These are phyloP conservation scores for Elsinoe ampelina DNA, from an alignment of 2,329 filamentous ascomycete genomes.

Conservation along the genomic window DNA sequence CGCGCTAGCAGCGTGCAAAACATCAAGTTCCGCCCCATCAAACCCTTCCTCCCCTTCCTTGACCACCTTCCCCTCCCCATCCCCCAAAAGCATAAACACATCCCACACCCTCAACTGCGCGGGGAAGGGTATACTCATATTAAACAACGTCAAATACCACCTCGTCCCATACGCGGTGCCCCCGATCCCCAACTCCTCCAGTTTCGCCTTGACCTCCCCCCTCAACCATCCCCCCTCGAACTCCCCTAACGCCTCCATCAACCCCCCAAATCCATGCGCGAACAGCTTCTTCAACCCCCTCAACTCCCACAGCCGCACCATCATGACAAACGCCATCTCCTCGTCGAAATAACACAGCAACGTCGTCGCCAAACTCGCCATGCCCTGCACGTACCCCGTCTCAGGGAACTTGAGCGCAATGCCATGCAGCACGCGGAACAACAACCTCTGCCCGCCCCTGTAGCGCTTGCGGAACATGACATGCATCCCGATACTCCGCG, in stretches of 20 bases:
- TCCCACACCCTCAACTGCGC: slow-evolving; percentile 96
- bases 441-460: slow-evolving; percentile 77
- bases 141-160: slow-evolving; percentile 97
- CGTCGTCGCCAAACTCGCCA: slow-evolving; percentile 88
- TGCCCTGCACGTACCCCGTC: slow-evolving; percentile 93
- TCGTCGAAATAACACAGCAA: slow-evolving; percentile 95
- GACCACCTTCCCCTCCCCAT: slow-evolving; percentile 59
- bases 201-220: slow-evolving; percentile 68
- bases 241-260: slow-evolving; percentile 77
- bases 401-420: slow-evolving; percentile 84
- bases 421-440: slow-evolving; percentile 88
- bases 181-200: slow-evolving; percentile 69
- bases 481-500: slow-evolving; percentile 85
- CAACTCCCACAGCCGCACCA: slow-evolving; percentile 87
- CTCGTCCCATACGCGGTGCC: slow-evolving; percentile 90
- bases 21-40: slow-evolving; percentile 61
- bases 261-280: slow-evolving; percentile 68
- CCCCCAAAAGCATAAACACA: slow-evolving; percentile 89
- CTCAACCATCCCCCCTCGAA: slow-evolving; percentile 78
- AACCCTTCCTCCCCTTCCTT: slow-evolving; percentile 23
- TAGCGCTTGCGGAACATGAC: slow-evolving; percentile 96
- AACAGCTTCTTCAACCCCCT: slow-evolving; percentile 82
- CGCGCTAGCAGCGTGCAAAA: slow-evolving; percentile 81
- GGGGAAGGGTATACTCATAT: slow-evolving; percentile 87
- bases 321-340: slow-evolving; percentile 88